Conservation (phyloP, 805 yeast genomes). For the Brettanomyces anomalus region DNA sequence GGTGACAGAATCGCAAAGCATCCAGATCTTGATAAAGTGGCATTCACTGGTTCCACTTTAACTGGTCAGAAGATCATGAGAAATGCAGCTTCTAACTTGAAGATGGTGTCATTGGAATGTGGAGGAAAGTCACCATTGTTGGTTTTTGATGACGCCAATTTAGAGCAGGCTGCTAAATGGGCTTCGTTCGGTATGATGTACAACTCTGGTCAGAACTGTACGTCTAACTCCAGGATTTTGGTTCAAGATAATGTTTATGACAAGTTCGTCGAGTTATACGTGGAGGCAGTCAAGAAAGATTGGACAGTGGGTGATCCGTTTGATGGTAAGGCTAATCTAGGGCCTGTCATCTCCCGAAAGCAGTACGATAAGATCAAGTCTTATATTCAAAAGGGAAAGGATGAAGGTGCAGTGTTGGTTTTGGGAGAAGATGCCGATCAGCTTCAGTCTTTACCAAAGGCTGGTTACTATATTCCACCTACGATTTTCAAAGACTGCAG, state of each 20-base stretch:
- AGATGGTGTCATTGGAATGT: constrained; percentile 60
- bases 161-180: constrained; percentile 62
- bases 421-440: constrained; percentile 29
- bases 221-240: constrained; percentile 55
- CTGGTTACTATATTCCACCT: constrained; percentile 66
- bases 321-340: constrained; percentile 37
- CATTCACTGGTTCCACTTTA: constrained; percentile 58
- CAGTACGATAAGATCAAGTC: constrained; percentile 45
- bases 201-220: constrained; percentile 63
- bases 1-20: constrained; percentile 63
- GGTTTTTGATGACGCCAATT: constrained; percentile 53
- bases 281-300: constrained; percentile 34
- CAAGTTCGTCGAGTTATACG: constrained; percentile 36
- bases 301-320: constrained; percentile 54
- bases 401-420: constrained; percentile 40
- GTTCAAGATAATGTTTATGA: constrained; percentile 50
- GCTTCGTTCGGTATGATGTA: constrained; percentile 55
- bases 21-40: constrained; percentile 46
- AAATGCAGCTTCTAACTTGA: constrained; percentile 57
- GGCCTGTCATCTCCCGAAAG: constrained; percentile 51
- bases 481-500: constrained; percentile 67
- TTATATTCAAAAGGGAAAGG: constrained; percentile 36
- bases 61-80: constrained; percentile 61
- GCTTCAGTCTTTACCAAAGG: constrained; percentile 27
- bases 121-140: constrained; percentile 67